Conservation (phyloP, 306 rosid genomes). For the Cucurbita ficifolia region DNA sequence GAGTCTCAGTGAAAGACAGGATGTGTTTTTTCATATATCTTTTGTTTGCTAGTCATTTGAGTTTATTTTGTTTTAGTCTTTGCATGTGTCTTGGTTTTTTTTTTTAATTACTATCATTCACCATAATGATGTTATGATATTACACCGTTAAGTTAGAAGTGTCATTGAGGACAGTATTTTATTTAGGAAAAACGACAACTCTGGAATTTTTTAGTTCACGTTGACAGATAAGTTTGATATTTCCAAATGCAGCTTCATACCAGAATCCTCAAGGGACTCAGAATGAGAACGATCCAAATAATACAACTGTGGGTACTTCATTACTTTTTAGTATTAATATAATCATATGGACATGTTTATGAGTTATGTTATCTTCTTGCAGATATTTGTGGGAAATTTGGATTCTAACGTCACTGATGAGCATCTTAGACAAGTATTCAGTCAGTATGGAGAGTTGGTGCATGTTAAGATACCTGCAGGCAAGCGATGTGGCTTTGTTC, state of each 20-base stretch:
- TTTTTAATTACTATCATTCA: neutral
- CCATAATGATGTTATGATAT: neutral
- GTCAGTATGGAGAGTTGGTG: slow-evolving; percentile 66
- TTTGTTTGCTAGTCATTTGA: neutral
- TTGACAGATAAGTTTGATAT: slow-evolving; percentile 1
- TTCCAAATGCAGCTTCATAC: slow-evolving; percentile 69
- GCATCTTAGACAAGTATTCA: slow-evolving; percentile 75
- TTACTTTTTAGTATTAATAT: slow-evolving; percentile 3
- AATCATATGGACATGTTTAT: neutral
- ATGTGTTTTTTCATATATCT: neutral
- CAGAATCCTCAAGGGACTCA: slow-evolving; percentile 63
- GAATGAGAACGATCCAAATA: slow-evolving; percentile 83
- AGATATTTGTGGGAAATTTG: slow-evolving; percentile 96
- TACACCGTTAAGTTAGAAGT: neutral
- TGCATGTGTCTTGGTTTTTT: neutral
- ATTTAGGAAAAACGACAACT: neutral
- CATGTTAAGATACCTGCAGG: slow-evolving; percentile 96
- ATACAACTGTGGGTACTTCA: slow-evolving; percentile 72
- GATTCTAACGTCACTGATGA: slow-evolving; percentile 79
- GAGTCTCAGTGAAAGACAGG: neutral
- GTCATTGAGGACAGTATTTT: neutral
- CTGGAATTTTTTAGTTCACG: neutral
- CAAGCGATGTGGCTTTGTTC: slow-evolving; percentile 96
- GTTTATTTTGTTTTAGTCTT: neutral
- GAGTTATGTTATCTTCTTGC: slow-evolving; percentile 15